Base-by-base conservation (phyloP, 1,284 basidiomycete genomes). In the Sporisorium sorghi region DNA sequence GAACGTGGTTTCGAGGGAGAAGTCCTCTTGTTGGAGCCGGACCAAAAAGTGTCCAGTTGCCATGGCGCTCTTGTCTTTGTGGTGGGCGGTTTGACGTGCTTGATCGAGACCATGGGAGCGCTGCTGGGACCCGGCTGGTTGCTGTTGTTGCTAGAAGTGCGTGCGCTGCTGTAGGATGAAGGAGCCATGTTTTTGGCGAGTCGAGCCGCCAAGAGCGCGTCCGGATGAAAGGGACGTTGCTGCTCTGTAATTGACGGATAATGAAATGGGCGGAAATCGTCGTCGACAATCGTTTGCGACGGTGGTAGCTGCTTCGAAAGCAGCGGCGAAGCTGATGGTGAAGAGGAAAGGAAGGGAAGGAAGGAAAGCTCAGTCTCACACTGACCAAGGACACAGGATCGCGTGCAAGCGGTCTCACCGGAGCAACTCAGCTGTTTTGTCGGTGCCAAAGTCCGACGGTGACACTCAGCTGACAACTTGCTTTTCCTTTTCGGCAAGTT, bases 21-120 rank as follows among this genome's bases (percentile, higher is more conserved):
- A 1, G 35, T 3, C 37, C 42, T 67, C 30, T 56, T 64, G 51
- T 21, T 55, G 0, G 64, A 57, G 59, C 44, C 58, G 28, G 71
- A 64, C 65, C 71, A 73, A 37, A 69, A 62, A 7, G 66, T 74
- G 32, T 74, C 72, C 7, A 74, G 46, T 3, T 62, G 72, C 72
- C 72, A 74, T 5, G 72, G 72, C 8, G 61, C 43, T 23, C 58
- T 65, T 8, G 55, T 44, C 28, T 51, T 61, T 3, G 62, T 40
- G 10, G 69, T 19, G 11, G 51, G 46, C 5, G 51, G n/a, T 28
- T 60, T 70, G 8, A 52, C 24, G 19, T 44, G 51, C 32, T 60
- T 70, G 46, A 39, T 39, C 6, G 52, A 56, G 21, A 56, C 47
- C 51, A 42, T 56, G 2, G 51, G 28, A 11, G 60, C 42, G 19